Evolutionary conservation across 257 asterid genomes (phyloP).

Genomic region (Verbena officinalis): DNA sequence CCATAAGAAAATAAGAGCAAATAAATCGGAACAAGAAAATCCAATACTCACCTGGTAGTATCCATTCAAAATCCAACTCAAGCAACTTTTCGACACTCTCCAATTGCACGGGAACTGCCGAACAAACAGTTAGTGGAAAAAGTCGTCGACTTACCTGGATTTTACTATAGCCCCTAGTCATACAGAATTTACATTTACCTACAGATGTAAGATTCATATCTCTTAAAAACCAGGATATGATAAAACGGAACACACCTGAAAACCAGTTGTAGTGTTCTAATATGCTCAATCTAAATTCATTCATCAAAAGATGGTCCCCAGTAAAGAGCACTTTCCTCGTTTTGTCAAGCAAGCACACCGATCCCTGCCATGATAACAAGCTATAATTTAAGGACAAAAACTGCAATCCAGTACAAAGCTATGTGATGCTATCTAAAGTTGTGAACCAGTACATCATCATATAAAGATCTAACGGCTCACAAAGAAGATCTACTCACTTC

Average conservation of each 20-base stretch:
- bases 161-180: neutral
- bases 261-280: slow-evolving; percentile 51
- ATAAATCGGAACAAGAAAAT: neutral
- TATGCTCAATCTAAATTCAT: slow-evolving; percentile 53
- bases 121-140: neutral
- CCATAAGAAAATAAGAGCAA: slow-evolving; percentile 4
- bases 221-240: neutral
- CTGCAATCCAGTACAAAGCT: too few species aligned
- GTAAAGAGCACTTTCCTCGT: slow-evolving; percentile 60
- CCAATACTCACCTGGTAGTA: slow-evolving; percentile 56
- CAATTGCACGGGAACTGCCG: slow-evolving; percentile 55
- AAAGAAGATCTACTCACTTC: slow-evolving; percentile 40
- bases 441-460: slow-evolving; percentile 4
- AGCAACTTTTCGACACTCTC: slow-evolving; percentile 56
- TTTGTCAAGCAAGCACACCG: slow-evolving; percentile 64
- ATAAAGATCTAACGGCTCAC: too few species aligned
- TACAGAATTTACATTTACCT: neutral
- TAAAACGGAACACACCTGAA: slow-evolving; percentile 49
- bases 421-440: too few species aligned
- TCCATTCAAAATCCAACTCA: slow-evolving; percentile 72
- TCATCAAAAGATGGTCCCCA: slow-evolving; percentile 66
- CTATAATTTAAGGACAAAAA: too few species aligned
- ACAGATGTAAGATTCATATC: neutral
- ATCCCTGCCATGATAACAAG: slow-evolving; percentile 53
- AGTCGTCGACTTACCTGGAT: neutral